Conservation (phyloP, 164 flowering plant genomes). For the Vitis labrusca region DNA sequence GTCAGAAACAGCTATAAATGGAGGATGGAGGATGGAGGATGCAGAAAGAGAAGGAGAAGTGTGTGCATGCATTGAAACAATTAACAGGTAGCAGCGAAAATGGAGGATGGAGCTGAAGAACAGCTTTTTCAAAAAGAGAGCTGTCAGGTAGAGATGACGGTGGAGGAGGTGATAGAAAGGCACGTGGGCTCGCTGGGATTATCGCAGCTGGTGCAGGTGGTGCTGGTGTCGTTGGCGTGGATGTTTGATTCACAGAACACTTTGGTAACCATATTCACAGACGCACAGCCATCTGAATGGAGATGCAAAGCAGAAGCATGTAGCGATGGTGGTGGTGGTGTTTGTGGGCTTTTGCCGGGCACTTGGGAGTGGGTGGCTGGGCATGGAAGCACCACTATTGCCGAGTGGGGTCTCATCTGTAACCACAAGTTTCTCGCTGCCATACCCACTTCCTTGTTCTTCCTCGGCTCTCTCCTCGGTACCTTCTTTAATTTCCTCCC, state of each 20-base stretch:
- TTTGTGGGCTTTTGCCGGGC: conserved; percentile 44
- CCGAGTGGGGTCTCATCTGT: conserved; percentile 67
- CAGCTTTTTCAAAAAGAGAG: no score
- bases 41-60: no score
- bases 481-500: neutral
- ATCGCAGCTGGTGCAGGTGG: conserved; percentile 53
- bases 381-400: conserved; percentile 38
- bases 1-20: no score
- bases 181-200: conserved; percentile 60
- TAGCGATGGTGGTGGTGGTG: conserved; percentile 6
- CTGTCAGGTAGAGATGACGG: conserved; percentile 32
- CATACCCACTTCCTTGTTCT: conserved; percentile 54
- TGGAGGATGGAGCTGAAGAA: no score
- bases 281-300: conserved; percentile 59
- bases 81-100: no score
- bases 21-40: no score
- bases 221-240: conserved; percentile 64
- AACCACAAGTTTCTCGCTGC: conserved; percentile 56
- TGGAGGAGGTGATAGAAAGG: conserved; percentile 55
- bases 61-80: no score
- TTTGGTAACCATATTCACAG: conserved; percentile 56
- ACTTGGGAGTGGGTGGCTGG: conserved; percentile 69
- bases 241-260: conserved; percentile 60
- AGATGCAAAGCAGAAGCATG: conserved; percentile 28
- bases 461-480: conserved; percentile 65